Conservation (phyloP, 1,284 basidiomycete genomes). For the Ceratobasidium sp. region DNA sequence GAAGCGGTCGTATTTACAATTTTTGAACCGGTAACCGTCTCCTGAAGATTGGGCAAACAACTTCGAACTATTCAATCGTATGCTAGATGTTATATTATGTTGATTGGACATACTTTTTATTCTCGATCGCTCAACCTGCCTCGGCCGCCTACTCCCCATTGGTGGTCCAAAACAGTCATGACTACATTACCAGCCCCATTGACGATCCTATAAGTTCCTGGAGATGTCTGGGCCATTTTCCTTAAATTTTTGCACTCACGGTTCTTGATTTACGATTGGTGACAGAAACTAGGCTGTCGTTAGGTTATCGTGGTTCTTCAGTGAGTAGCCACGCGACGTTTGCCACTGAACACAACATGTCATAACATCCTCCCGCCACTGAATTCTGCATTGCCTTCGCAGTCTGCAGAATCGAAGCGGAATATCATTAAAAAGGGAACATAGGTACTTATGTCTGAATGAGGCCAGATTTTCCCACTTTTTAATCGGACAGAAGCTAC, state of each 20-base stretch:
- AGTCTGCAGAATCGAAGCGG: not conserved
- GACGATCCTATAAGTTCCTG: conserved; percentile 4
- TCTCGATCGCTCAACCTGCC: not conserved
- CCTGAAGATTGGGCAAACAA: not conserved
- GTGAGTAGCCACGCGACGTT: no score
- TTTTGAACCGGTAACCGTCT: conserved; percentile 13
- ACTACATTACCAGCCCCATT: not conserved
- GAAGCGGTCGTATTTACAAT: not conserved
- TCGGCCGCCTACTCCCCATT: not conserved
- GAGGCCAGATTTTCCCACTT: not conserved
- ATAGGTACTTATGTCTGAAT: not conserved
- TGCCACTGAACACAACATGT: no score
- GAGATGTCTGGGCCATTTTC: not conserved
- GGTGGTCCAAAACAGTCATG: not conserved
- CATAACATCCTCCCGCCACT: not conserved
- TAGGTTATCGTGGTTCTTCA: no score
- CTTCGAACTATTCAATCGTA: not conserved
- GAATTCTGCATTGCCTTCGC: not conserved
- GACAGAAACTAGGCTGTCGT: no score
- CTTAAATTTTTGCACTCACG: not conserved
- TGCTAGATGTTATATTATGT: not conserved
- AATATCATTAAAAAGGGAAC: not conserved
- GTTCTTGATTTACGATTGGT: no score
- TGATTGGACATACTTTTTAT: not conserved
- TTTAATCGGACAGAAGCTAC: not conserved